These are phyloP conservation scores for Castanea crenata DNA, from an alignment of 306 rosid species.

Conservation along the genomic window DNA sequence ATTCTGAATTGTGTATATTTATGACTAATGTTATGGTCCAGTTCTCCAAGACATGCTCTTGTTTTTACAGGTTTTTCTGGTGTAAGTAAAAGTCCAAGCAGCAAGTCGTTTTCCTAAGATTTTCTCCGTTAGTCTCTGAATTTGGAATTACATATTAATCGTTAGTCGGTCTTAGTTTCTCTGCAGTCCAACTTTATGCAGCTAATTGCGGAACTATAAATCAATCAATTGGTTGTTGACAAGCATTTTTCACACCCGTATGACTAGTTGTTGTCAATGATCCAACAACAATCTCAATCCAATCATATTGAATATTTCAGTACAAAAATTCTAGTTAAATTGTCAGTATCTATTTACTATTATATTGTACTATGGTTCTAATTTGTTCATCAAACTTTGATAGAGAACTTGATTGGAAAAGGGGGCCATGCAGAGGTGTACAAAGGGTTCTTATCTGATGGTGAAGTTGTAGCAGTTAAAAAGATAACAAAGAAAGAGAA, in stretches of 20 bases:
- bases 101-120: background rate
- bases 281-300: background rate
- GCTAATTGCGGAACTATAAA: background rate
- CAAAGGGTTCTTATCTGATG: slow-evolving; percentile 62
- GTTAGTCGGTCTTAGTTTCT: no score
- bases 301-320: background rate
- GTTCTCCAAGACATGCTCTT: background rate
- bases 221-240: background rate
- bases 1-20: no score
- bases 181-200: background rate
- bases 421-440: slow-evolving; percentile 98
- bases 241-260: background rate
- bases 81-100: background rate
- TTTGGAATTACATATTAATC: background rate
- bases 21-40: no score
- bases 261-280: background rate
- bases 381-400: background rate
- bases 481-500: slow-evolving; percentile 64
- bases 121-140: background rate
- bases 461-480: slow-evolving; percentile 78
- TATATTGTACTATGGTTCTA: background rate
- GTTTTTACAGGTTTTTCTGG: background rate
- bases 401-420: slow-evolving; percentile 82
- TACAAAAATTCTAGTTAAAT: background rate
- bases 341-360: background rate